Percentiles rank a stretch among this genome's conserved stretches.
phyloP scores from a whole-genome alignment of 108 stramenopile genomes.

The Discostella pseudostelligera region DNA sequence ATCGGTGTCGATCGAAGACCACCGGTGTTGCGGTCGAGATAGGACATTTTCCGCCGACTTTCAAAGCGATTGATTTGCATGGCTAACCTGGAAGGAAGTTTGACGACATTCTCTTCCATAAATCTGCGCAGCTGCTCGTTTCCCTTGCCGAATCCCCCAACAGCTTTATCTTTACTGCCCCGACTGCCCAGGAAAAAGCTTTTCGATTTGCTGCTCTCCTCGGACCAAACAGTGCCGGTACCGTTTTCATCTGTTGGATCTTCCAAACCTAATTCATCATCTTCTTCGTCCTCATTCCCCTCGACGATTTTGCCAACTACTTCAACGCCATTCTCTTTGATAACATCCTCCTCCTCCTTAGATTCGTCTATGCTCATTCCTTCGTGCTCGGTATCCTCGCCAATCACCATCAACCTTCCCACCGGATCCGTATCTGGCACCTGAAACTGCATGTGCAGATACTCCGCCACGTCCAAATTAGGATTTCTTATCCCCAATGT shows the following conservation, averaged over 20 bases:
- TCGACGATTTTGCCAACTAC: conserved; percentile 14
- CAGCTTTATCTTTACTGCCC: conserved; percentile 14
- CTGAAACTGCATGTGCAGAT: conserved; percentile 86
- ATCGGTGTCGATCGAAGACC: neutral
- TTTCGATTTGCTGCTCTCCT: conserved; percentile 9
- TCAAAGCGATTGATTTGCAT: conserved; percentile 49
- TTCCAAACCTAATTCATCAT: conserved; percentile 44
- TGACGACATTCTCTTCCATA: conserved; percentile 55
- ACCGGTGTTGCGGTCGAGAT: conserved; percentile 40
- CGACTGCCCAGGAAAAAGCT: conserved; percentile 16
- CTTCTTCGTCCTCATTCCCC: neutral
- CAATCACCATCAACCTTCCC: conserved; percentile 36
- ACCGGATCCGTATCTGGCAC: conserved; percentile 46
- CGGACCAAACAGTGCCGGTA: conserved; percentile 48
- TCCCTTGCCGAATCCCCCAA: conserved; percentile 23
- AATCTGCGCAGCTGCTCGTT: conserved; percentile 49
- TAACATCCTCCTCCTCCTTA: conserved; percentile 15
- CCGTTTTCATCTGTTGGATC: conserved; percentile 45
- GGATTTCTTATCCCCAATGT: conserved; percentile 52
- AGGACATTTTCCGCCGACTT: conserved; percentile 47
- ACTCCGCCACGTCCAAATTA: conserved; percentile 93
- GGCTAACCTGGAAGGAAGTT: conserved; percentile 63
- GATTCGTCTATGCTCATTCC: conserved; percentile 8
- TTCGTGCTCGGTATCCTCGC: conserved; percentile 42
- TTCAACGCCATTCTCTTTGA: conserved; percentile 15